phyloP scores from a whole-genome alignment of 179 eudicot species.

The Kewa caespitosa region DNA sequence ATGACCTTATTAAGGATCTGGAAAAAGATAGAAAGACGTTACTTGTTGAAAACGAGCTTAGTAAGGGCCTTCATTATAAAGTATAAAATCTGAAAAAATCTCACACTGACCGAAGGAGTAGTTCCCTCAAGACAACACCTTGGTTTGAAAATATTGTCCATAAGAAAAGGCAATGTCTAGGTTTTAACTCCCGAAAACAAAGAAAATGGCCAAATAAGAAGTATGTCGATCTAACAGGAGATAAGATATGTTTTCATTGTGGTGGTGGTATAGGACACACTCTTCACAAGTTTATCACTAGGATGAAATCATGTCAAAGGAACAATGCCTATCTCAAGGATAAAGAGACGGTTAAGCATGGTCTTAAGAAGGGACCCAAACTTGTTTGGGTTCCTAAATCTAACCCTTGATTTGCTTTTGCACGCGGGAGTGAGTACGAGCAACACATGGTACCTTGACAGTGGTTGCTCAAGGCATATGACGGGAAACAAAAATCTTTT shows the following conservation, averaged over 20 bases:
- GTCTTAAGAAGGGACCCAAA: background rate
- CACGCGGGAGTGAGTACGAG: background rate
- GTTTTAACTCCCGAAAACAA: background rate
- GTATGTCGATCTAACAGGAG: background rate
- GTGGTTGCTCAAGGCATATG: conserved; percentile 5
- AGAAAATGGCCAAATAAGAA: background rate
- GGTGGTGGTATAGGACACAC: background rate
- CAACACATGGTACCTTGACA: background rate
- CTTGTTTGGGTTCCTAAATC: background rate
- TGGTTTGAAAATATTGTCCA: background rate
- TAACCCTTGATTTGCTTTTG: background rate
- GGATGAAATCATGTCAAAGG: background rate
- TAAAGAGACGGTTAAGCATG: background rate
- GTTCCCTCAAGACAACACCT: background rate
- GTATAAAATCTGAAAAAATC: background rate
- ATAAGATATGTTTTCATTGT: background rate
- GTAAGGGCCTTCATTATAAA: background rate
- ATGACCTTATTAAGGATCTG: too few relatives aligned
- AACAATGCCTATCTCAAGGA: background rate
- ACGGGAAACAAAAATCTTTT: background rate
- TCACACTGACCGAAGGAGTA: background rate
- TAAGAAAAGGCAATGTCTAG: background rate
- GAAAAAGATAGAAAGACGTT: too few relatives aligned
- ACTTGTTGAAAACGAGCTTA: too few relatives aligned
- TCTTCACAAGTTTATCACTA: background rate